A percentile compares a stretch with the other conserved stretches of the same genome.
phyloP scores from a whole-genome alignment of 192 early-diverging fungal species.

The Podochytrium sp. region DNA sequence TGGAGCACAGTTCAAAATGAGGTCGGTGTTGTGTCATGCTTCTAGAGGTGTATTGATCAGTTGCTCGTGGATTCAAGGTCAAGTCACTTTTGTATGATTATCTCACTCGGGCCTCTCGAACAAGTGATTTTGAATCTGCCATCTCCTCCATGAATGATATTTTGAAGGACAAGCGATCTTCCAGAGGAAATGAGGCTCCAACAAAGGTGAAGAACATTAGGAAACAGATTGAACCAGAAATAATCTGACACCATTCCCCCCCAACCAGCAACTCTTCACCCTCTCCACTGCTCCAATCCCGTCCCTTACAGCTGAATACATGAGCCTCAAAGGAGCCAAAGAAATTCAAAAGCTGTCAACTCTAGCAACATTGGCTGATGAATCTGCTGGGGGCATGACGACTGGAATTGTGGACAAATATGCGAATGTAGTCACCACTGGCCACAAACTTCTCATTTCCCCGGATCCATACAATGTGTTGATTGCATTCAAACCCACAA shows the following conservation, averaged over 20 bases:
- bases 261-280: constrained; percentile 19
- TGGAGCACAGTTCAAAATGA: constrained; percentile 59
- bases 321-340: constrained; percentile 21
- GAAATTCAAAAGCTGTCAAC: background rate
- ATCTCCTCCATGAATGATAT: constrained; percentile 50
- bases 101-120: constrained; percentile 37
- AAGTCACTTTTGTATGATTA: constrained; percentile 62
- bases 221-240: background rate
- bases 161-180: constrained; percentile 43
- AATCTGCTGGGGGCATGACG: background rate
- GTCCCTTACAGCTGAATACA: constrained; percentile 18
- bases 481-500: constrained; percentile 71
- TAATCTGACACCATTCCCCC: background rate
- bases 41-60: background rate
- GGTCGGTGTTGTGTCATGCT: constrained; percentile 8
- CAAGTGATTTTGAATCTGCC: constrained; percentile 26
- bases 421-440: constrained; percentile 59
- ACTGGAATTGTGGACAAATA: constrained; percentile 67
- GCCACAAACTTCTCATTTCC: constrained; percentile 67
- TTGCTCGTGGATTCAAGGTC: constrained; percentile 28
- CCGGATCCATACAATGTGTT: constrained; percentile 74
- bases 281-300: constrained; percentile 16
- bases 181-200: constrained; percentile 14
- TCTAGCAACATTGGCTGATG: background rate
- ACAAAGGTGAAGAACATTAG: background rate